Evolutionary conservation across 495 filamentous ascomycete genomes (phyloP), one percentile per base, ranked within the genome.

Genomic region (Hyaloscypha finlandica): DNA sequence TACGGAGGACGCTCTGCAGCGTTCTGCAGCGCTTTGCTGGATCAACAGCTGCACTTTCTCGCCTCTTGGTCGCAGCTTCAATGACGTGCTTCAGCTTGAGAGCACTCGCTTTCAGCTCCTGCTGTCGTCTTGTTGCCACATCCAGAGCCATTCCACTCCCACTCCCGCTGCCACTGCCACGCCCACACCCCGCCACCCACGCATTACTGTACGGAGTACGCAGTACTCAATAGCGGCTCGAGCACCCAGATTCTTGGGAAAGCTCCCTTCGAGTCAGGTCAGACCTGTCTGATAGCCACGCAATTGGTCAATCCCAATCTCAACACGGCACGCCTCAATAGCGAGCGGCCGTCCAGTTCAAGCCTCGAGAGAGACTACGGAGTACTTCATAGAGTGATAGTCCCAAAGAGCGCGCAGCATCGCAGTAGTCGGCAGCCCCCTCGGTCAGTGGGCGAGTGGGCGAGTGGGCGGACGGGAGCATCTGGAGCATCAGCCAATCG

Each of bases 401-500:
- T 25, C 25, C 35, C 1, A 37, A 8, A 37, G 6, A 37, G 35
- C 3, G 35, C 3, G 35, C 35, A 37, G 8, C 35, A 12, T 3
- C 2, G 25, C 25, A 25, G 25, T 25, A 25, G 25, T 25, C 25
- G 1, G 25, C 25, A 25, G 25, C 25, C 25, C 25, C 25, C 25
- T 25, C 25, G 25, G 25, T 25, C 25, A 25, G 25, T 25, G 25
- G 25, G 25, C 25, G 25, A 25, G 25, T 25, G 25, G 25, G 25
- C 25, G 25, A 25, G 25, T 25, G 25, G 25, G 35, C 8, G 35
- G 35, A 37, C 35, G 35, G 35, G 35, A 37, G 35, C 35, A 37
- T 37, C 35, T 1, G 35, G 35, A 37, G 35, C 35, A 37, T 37
- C 8, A 55, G 22, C 62, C 62, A 64, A 8, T 64, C 62, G 62